Conservation (phyloP, 2,329 filamentous ascomycete genomes). For the Dissoconium aciculare region DNA sequence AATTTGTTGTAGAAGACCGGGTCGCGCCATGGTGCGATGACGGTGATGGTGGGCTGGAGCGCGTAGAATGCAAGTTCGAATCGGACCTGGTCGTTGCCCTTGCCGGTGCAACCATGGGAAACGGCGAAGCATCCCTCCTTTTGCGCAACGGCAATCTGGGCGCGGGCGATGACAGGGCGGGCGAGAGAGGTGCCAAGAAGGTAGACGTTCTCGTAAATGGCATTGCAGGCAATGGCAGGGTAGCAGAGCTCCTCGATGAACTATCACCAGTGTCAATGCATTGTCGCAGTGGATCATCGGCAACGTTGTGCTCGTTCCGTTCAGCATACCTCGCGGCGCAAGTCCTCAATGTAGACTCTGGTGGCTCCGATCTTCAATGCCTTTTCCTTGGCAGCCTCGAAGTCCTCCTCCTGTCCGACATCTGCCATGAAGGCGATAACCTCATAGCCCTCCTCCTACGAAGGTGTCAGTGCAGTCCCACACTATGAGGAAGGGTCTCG, state of each 20-base stretch:
- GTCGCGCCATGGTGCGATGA: constrained; percentile 62
- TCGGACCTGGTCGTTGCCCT: constrained; percentile 52
- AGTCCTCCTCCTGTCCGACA: constrained; percentile 51
- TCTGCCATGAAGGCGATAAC: constrained; percentile 57
- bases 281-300: not conserved
- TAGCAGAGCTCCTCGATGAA: constrained; percentile 72
- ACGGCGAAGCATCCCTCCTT: constrained; percentile 41
- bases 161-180: constrained; percentile 54
- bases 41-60: constrained; percentile 49
- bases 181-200: constrained; percentile 44
- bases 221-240: constrained; percentile 59
- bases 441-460: constrained; percentile 40
- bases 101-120: constrained; percentile 44
- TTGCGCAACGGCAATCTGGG: constrained; percentile 49
- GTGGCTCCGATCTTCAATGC: constrained; percentile 53
- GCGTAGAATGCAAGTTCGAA: constrained; percentile 50
- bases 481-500: not conserved
- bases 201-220: constrained; percentile 46
- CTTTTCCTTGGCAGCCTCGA: constrained; percentile 56
- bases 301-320: not conserved
- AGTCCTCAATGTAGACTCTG: constrained; percentile 48
- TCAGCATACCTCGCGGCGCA: constrained; percentile 36
- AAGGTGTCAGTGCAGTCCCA: not conserved
- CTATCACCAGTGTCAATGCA: constrained; percentile 8
- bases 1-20: constrained; percentile 57